Percentiles rank a stretch among this genome's conserved stretches.
These are phyloP conservation scores for Kluyveromyces sp. DNA, from an alignment of 1,139 yeast genomes.

Conservation along the genomic window DNA sequence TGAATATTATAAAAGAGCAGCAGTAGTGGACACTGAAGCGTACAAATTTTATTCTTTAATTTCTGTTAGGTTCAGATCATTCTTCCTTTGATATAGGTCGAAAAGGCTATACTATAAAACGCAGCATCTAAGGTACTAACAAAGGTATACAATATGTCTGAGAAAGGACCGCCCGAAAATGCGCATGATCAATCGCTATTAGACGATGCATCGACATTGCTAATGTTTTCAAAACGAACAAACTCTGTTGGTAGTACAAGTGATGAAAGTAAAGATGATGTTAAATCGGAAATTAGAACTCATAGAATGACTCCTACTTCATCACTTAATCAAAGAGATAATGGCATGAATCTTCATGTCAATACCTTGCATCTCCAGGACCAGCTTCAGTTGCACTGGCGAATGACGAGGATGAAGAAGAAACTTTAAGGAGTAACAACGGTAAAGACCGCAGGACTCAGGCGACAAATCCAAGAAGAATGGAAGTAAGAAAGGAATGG, in stretches of 20 bases:
- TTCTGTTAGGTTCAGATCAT: no score
- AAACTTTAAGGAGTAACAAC: background rate
- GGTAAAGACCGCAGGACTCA: background rate
- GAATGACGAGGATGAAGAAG: constrained; percentile 6
- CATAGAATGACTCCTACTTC: background rate
- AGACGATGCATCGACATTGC: constrained; percentile 58
- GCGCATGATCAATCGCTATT: constrained; percentile 29
- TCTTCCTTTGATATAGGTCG: no score
- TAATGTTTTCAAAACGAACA: constrained; percentile 51
- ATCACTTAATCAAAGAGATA: background rate
- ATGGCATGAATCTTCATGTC: constrained; percentile 3
- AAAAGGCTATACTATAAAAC: no score
- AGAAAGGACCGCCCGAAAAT: background rate
- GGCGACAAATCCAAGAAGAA: background rate
- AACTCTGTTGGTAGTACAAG: background rate
- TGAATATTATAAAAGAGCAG: no score
- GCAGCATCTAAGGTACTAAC: background rate
- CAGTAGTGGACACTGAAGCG: no score
- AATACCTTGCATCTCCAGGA: constrained; percentile 22
- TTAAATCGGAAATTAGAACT: background rate
- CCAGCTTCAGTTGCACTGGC: constrained; percentile 22
- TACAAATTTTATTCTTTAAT: no score
- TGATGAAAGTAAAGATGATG: background rate
- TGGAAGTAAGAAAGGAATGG: constrained; percentile 19
- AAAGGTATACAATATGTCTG: background rate